A percentile compares a stretch with the other conserved stretches of the same genome.
Conservation (phyloP, 2,329 filamentous ascomycete genomes). For the Paradendryphiella salina region DNA sequence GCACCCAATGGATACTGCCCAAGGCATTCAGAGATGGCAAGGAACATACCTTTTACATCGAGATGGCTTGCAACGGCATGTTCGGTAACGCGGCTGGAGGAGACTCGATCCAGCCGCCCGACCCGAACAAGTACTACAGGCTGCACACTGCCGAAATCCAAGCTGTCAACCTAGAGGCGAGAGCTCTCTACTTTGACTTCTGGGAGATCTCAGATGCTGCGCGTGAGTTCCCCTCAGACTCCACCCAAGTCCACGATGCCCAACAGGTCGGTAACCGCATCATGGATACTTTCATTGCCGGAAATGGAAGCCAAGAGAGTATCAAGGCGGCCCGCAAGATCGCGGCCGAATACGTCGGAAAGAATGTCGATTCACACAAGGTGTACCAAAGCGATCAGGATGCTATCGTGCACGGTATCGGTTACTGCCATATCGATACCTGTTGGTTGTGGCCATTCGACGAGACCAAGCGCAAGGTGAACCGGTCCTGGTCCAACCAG, state of each 20-base stretch:
- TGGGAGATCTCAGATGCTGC: conserved; percentile 95
- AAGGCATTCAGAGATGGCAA: conserved; percentile 79
- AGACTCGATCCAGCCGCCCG: conserved; percentile 84
- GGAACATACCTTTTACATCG: conserved; percentile 88
- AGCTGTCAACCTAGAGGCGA: conserved; percentile 82
- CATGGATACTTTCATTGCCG: conserved; percentile 85
- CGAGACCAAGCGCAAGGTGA: conserved; percentile 96
- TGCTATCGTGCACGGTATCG: conserved; percentile 82
- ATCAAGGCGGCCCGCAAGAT: conserved; percentile 81
- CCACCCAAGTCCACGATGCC: conserved; percentile 86
- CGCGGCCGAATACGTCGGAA: conserved; percentile 78
- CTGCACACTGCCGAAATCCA: conserved; percentile 81
- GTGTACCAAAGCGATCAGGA: conserved; percentile 79
- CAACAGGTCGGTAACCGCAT: conserved; percentile 82
- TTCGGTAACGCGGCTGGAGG: conserved; percentile 89
- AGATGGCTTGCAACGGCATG: conserved; percentile 99
- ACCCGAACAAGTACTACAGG: conserved; percentile 79
- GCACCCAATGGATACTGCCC: conserved; percentile 89
- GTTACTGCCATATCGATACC: conserved; percentile 96
- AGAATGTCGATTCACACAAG: conserved; percentile 72
- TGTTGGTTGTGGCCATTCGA: conserved; percentile 99
- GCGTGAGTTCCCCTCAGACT: conserved; percentile 83
- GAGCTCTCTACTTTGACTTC: conserved; percentile 84
- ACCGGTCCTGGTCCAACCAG: conserved; percentile 94
- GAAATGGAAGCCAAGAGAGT: conserved; percentile 70